Evolutionary conservation across 2,329 filamentous ascomycete genomes (phyloP).

Genomic region (Alternaria dauci): DNA sequence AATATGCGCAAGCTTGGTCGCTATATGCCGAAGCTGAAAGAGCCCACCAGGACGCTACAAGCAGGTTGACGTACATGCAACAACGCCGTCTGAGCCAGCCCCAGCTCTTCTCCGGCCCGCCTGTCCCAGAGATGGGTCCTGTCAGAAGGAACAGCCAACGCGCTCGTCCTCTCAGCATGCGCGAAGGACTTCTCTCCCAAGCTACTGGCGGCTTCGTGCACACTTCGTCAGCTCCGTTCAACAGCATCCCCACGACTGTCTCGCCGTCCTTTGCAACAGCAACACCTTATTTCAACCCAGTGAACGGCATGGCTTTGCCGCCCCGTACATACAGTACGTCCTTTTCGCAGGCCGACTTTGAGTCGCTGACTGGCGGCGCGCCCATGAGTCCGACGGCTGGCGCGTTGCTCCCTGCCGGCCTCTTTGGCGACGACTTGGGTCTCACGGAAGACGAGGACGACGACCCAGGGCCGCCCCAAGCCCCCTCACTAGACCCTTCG

Average conservation of each 20-base stretch:
- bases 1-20: slow-evolving; percentile 52
- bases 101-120: slow-evolving; percentile 47
- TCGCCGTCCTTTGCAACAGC: slow-evolving; percentile 63
- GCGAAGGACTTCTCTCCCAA: slow-evolving; percentile 44
- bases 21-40: slow-evolving; percentile 49
- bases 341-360: slow-evolving; percentile 69
- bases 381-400: slow-evolving; percentile 81
- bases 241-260: slow-evolving; percentile 56
- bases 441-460: slow-evolving; percentile 48
- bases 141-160: slow-evolving; percentile 53
- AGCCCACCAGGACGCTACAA: slow-evolving; percentile 49
- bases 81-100: slow-evolving; percentile 51
- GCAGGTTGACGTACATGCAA: slow-evolving; percentile 53
- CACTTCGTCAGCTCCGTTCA: slow-evolving; percentile 55
- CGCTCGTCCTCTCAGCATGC: slow-evolving; percentile 51
- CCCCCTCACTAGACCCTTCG: slow-evolving; percentile 37
- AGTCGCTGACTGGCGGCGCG: slow-evolving; percentile 68
- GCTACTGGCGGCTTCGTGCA: slow-evolving; percentile 47
- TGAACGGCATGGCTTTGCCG: slow-evolving; percentile 68
- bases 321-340: slow-evolving; percentile 35
- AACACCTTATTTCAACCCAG: slow-evolving; percentile 64
- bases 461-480: slow-evolving; percentile 37
- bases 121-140: slow-evolving; percentile 40
- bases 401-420: slow-evolving; percentile 73
- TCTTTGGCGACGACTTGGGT: slow-evolving; percentile 71